These are phyloP conservation scores for Chenopodium suecicum DNA, from an alignment of 148 eudicot species.

Conservation along the genomic window DNA sequence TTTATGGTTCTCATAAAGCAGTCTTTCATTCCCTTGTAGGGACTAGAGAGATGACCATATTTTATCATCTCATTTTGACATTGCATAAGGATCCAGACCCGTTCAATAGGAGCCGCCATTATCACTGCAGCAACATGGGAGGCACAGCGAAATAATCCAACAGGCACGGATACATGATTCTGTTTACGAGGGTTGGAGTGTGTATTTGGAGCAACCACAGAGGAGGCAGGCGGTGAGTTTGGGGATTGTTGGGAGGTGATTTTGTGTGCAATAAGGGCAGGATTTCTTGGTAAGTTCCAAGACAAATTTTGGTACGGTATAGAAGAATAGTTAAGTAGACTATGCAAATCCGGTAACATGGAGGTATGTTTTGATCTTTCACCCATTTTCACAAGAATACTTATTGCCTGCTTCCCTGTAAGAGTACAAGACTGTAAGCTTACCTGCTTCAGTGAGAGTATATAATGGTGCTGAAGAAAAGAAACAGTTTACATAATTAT, in stretches of 20 bases:
- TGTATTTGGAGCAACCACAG: background rate
- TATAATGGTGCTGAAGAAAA: background rate
- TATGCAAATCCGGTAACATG: background rate
- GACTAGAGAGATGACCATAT: background rate
- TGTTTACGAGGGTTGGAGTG: no score
- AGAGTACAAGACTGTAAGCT: background rate
- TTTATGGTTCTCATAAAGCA: background rate
- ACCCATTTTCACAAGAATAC: background rate
- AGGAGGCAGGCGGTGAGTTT: background rate
- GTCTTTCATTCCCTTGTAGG: background rate
- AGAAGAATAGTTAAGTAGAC: background rate
- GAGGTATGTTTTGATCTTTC: background rate
- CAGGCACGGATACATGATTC: no score
- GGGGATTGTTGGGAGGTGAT: background rate
- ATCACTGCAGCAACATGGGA: no score
- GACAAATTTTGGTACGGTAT: background rate
- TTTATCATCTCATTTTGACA: background rate
- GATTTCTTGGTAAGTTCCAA: background rate
- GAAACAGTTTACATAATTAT: background rate
- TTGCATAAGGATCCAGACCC: background rate
- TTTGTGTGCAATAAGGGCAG: background rate
- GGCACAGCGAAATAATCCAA: no score
- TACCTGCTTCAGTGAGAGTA: background rate
- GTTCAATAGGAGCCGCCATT: no score
- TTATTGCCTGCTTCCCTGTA: background rate